Evolutionary conservation across 192 early-diverging fungal species (phyloP).

Genomic region (Oehlia diaphana): DNA sequence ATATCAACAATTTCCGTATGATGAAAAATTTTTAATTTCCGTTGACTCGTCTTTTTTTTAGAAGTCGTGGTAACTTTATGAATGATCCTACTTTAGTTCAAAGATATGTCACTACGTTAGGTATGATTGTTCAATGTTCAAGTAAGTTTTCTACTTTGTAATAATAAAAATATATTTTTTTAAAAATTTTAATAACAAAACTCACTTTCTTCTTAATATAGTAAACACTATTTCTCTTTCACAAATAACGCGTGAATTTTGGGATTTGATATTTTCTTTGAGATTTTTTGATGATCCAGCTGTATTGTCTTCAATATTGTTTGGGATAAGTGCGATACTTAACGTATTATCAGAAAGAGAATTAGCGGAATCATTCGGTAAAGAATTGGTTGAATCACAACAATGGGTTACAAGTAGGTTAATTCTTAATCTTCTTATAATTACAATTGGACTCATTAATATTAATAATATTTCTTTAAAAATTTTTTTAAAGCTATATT

Average conservation of each 20-base stretch:
- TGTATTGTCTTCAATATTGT: constrained; percentile 15
- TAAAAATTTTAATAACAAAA: neutral
- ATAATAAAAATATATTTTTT: neutral
- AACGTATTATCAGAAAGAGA: constrained; percentile 3
- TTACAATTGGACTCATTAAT: too few species aligned
- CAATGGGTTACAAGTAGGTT: constrained; percentile 24
- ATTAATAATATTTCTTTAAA: neutral
- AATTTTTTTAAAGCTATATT: constrained; percentile 9
- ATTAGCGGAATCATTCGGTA: constrained; percentile 9
- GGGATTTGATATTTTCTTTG: constrained; percentile 31
- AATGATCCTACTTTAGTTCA: constrained; percentile 20
- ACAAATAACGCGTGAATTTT: constrained; percentile 27
- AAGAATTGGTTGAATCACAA: constrained; percentile 25
- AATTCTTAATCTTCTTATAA: too few species aligned
- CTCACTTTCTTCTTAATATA: neutral
- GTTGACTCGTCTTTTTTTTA: neutral
- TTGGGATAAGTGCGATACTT: constrained; percentile 20
- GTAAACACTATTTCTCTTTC: constrained; percentile 7
- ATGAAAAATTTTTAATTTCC: neutral
- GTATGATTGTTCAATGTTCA: constrained; percentile 22
- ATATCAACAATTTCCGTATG: neutral
- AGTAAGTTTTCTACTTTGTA: constrained; percentile 11
- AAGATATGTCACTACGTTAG: constrained; percentile 17
- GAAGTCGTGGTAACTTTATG: neutral
- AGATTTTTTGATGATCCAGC: constrained; percentile 17